Evolutionary conservation across 2,329 filamentous ascomycete species (phyloP).

Genomic region (Pseudogymnoascus verrucosus): DNA sequence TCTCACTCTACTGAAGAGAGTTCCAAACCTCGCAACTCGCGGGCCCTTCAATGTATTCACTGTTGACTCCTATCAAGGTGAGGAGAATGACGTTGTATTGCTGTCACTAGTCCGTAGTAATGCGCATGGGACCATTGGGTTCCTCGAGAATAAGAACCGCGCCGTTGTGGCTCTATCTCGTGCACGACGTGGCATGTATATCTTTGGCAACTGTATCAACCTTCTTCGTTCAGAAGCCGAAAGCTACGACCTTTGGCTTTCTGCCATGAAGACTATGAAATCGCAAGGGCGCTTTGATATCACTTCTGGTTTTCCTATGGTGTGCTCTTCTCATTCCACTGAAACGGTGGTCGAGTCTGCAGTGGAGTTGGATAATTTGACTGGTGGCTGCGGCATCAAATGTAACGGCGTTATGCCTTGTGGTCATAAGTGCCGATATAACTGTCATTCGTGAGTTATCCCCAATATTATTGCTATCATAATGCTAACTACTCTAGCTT

Average conservation of each 20-base stretch:
- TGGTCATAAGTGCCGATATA: conserved; percentile 23
- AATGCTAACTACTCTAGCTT: conserved; percentile 11
- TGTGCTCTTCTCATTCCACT: conserved; percentile 51
- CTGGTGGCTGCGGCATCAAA: conserved; percentile 42
- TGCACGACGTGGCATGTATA: conserved; percentile 70
- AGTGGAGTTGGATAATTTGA: conserved; percentile 43
- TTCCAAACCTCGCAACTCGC: conserved; percentile 32
- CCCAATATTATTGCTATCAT: not conserved
- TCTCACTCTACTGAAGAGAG: conserved; percentile 35
- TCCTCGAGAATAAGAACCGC: conserved; percentile 56
- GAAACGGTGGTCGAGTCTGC: conserved; percentile 44
- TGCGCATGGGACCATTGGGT: conserved; percentile 52
- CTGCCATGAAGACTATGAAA: conserved; percentile 35
- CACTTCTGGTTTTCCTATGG: conserved; percentile 47
- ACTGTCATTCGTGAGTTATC: conserved; percentile 22
- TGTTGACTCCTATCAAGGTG: conserved; percentile 84
- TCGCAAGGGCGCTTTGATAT: conserved; percentile 27
- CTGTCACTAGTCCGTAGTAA: conserved; percentile 75
- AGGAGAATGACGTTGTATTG: conserved; percentile 79
- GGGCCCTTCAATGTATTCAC: conserved; percentile 56
- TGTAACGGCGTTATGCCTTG: conserved; percentile 34
- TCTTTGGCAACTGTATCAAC: conserved; percentile 68
- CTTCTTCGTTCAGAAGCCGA: conserved; percentile 23
- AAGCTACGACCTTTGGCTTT: conserved; percentile 22
- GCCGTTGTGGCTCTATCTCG: conserved; percentile 55